A percentile compares a stretch with the other conserved stretches of the same genome.
These are phyloP conservation scores for Poronia punctata DNA, from an alignment of 495 filamentous ascomycete genomes.

Conservation along the genomic window DNA sequence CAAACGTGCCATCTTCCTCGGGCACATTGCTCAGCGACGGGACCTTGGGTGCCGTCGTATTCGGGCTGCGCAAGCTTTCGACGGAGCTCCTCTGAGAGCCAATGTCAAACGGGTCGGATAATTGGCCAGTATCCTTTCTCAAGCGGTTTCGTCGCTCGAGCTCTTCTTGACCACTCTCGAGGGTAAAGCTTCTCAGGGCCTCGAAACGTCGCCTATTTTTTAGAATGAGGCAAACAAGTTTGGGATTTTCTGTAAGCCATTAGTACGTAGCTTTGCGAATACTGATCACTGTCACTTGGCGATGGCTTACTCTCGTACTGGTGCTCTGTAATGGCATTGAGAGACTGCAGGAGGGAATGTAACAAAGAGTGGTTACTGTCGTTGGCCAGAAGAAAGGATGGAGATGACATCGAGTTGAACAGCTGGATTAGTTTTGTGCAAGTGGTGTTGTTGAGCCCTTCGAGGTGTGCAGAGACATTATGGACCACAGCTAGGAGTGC, in stretches of 20 bases:
- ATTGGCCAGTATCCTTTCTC: conserved; percentile 58
- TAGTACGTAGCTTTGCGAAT: conserved; percentile 19
- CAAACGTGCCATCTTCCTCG: conserved; percentile 72
- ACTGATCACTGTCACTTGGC: background rate
- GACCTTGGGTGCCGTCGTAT: conserved; percentile 45
- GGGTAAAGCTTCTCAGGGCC: conserved; percentile 80
- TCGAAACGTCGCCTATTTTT: conserved; percentile 79
- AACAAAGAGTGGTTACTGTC: conserved; percentile 85
- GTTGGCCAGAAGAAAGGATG: conserved; percentile 89
- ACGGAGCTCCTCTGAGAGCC: conserved; percentile 54
- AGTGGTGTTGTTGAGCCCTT: conserved; percentile 65
- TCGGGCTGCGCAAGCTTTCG: conserved; percentile 65
- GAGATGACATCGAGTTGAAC: conserved; percentile 90
- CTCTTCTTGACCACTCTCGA: conserved; percentile 93
- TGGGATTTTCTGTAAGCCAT: conserved; percentile 60
- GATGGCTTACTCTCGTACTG: conserved; percentile 64
- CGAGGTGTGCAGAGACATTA: conserved; percentile 80
- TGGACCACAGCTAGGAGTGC: conserved; percentile 87
- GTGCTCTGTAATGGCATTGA: conserved; percentile 90
- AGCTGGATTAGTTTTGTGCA: conserved; percentile 81
- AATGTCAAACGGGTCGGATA: conserved; percentile 37
- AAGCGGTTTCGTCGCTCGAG: conserved; percentile 73
- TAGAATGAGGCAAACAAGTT: conserved; percentile 74
- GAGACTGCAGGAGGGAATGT: conserved; percentile 75
- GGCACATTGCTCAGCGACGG: conserved; percentile 69